phyloP scores from a whole-genome alignment of 306 rosid genomes.

The Cucurbita argyrosperma region DNA sequence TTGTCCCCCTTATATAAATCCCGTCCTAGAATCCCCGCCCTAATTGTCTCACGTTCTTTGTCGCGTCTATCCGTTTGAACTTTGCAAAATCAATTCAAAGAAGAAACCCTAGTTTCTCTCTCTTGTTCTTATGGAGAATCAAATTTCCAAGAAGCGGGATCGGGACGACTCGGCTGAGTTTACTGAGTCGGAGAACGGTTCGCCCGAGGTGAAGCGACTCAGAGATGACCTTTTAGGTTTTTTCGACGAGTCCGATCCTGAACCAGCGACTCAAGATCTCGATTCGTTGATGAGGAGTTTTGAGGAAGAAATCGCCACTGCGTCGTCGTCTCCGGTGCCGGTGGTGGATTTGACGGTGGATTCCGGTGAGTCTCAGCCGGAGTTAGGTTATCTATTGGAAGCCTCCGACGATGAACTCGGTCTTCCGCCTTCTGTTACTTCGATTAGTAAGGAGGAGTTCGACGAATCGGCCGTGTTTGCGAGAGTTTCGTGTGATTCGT shows the following conservation, averaged over 20 bases:
- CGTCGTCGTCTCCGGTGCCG: slow-evolving; percentile 23
- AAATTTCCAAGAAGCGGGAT: not conserved
- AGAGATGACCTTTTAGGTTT: slow-evolving; percentile 52
- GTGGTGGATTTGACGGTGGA: slow-evolving; percentile 30
- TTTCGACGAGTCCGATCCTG: slow-evolving; percentile 39
- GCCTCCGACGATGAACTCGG: slow-evolving; percentile 93
- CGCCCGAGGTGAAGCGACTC: slow-evolving; percentile 47
- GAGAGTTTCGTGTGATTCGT: slow-evolving; percentile 38
- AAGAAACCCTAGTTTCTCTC: not conserved
- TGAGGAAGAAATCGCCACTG: slow-evolving; percentile 58
- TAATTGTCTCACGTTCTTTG: not conserved
- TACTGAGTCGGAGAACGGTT: slow-evolving; percentile 17
- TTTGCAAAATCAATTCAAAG: not conserved
- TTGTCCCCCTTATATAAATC: slow-evolving; percentile 7
- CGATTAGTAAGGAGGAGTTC: slow-evolving; percentile 7
- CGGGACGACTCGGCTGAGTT: slow-evolving; percentile 5
- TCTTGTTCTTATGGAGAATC: not conserved
- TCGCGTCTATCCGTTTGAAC: not conserved
- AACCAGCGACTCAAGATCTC: slow-evolving; percentile 45
- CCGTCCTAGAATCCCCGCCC: not conserved
- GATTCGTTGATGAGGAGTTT: slow-evolving; percentile 62
- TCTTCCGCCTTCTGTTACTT: slow-evolving; percentile 35
- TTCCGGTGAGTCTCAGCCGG: slow-evolving; percentile 56
- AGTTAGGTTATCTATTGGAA: slow-evolving; percentile 55
- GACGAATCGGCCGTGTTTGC: slow-evolving; percentile 25